Evolutionary conservation across 768 basidiomycete genomes (phyloP), one percentile per base, ranked within the genome.

Genomic region (Ephemerocybe angulata): DNA sequence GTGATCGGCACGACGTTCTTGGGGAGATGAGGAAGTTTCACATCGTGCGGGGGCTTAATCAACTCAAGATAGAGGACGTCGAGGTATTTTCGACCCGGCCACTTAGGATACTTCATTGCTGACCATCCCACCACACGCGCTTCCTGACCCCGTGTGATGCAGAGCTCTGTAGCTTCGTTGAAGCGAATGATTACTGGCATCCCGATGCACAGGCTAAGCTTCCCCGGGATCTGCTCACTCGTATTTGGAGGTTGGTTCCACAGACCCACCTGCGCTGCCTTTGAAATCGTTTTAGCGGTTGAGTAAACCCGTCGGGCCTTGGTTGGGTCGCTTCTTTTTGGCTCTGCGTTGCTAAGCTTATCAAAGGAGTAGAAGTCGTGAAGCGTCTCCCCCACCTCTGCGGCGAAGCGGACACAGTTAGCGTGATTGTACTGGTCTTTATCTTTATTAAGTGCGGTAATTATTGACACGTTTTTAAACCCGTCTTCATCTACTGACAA

Each of bases 141-240:
- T 3, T 37, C 35, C n/a, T 37, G 35, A 12, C n/a, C 35, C 35
- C n/a, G 12, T 37, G 70, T 72, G 6, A 73, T 70, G 47, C 66
- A 62, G n/a, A 69, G 51, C 40, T 69, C 65, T 10, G 71, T 71
- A 6, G 70, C 71, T 54, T 53, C 40, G 57, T 71, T 72, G 33
- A 62, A 29, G 41, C 62, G 37, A 13, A 71, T 67, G 56, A 71
- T 68, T 2, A 72, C 62, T n/a, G 72, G 74, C 53, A 71, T 58
- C 0, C 69, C 70, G 33, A 63, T 22, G 58, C 68, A 70, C 13
- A 71, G 35, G 1, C 58, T 54, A 1, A 76, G 53, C 40, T 69
- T 67, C 2, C 62, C 66, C 29, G 70, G 63, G 19, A 64, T 53
- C 40, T 59, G 50, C n/a, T 68, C 53, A 13, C 52, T 51, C n/a